phyloP scores from a whole-genome alignment of 2,329 filamentous ascomycete species.

The Ophiocordyceps camponoti-rufipedis region DNA sequence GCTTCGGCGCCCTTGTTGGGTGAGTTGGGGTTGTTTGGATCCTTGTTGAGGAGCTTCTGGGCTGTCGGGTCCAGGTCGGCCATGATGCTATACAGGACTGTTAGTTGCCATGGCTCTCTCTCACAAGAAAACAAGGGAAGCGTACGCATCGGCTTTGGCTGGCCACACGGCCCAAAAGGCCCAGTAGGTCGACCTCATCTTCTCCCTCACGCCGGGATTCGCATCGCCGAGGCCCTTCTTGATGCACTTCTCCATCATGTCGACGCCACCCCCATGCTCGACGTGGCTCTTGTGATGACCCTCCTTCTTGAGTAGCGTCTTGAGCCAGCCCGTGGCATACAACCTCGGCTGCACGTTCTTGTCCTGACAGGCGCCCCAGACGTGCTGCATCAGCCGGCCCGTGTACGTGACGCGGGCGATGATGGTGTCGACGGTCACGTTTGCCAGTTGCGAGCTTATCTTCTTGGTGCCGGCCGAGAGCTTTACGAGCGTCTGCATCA shows the following conservation, averaged over 20 bases:
- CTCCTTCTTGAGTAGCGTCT: constrained; percentile 64
- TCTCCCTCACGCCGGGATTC: constrained; percentile 78
- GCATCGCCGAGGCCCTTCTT: constrained; percentile 78
- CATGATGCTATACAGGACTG: constrained; percentile 43
- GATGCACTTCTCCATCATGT: constrained; percentile 72
- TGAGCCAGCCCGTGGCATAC: constrained; percentile 68
- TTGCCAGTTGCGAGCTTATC: constrained; percentile 72
- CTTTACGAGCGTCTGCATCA: constrained; percentile 80
- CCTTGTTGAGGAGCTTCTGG: constrained; percentile 64
- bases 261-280: constrained; percentile 69
- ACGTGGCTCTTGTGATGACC: constrained; percentile 61
- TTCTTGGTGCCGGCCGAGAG: constrained; percentile 82
- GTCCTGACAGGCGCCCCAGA: constrained; percentile 68
- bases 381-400: constrained; percentile 65
- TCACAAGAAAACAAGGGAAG: constrained; percentile 5
- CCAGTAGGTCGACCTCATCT: constrained; percentile 78
- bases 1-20: constrained; percentile 33
- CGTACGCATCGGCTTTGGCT: constrained; percentile 53
- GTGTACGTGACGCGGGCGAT: constrained; percentile 67
- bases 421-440: constrained; percentile 62
- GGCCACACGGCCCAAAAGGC: constrained; percentile 62
- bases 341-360: constrained; percentile 81
- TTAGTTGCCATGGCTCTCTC: background rate
- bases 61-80: constrained; percentile 59
- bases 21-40: constrained; percentile 63